A percentile compares a stretch with the other conserved stretches of the same genome.
Evolutionary conservation across 1,139 yeast species (phyloP).

Genomic region (Taphrina sp.): DNA sequence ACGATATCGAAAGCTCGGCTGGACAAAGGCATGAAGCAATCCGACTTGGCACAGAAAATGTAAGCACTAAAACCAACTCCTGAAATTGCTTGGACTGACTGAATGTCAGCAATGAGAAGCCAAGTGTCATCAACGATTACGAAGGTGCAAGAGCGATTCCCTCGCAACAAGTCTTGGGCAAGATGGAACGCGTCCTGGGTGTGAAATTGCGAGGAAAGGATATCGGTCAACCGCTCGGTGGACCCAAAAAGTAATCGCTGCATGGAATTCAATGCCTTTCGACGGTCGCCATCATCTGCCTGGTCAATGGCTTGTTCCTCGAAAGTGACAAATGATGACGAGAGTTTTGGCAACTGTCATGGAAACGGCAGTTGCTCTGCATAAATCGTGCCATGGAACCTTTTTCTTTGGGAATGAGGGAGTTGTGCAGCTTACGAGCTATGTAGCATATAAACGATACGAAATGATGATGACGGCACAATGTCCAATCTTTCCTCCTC

Average conservation of each 20-base stretch:
- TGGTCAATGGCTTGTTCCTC: too few relatives aligned
- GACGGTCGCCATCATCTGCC: too few relatives aligned
- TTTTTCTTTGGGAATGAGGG: too few relatives aligned
- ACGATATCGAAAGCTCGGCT: slow-evolving; percentile 83
- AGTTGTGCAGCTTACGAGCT: too few relatives aligned
- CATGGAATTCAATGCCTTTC: too few relatives aligned
- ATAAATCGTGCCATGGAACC: too few relatives aligned
- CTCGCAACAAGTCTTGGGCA: slow-evolving; percentile 87
- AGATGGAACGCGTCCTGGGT: slow-evolving; percentile 91
- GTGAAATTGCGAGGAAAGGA: slow-evolving; percentile 94
- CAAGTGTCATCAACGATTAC: slow-evolving; percentile 90
- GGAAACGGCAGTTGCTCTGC: too few relatives aligned
- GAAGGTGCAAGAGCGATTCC: slow-evolving; percentile 97
- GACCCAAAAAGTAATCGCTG: slow-evolving; percentile 59
- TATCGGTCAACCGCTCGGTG: slow-evolving; percentile 86
- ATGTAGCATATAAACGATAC: too few relatives aligned
- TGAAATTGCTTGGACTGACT: neutral
- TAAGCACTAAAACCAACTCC: neutral
- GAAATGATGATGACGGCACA: too few relatives aligned
- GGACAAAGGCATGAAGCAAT: slow-evolving; percentile 86
- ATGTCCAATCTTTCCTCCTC: too few relatives aligned
- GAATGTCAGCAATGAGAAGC: slow-evolving; percentile 69
- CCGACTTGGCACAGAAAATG: slow-evolving; percentile 91
- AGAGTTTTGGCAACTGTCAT: too few relatives aligned
- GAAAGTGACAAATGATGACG: too few relatives aligned